phyloP scores from a whole-genome alignment of 306 rosid species.

The Citrullus colocynthis region DNA sequence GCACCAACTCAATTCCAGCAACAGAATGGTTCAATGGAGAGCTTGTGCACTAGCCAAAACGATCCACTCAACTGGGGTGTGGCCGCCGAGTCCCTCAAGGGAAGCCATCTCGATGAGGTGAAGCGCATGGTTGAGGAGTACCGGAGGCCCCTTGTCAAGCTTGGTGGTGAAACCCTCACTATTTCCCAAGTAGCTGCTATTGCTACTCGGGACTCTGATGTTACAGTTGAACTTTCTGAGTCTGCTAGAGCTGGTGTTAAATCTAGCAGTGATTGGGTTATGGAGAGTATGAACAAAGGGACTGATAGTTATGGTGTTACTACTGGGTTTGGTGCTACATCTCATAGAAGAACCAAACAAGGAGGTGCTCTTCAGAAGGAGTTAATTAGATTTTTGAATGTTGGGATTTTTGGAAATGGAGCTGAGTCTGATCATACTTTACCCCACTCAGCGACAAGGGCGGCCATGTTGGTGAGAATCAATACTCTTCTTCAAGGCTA shows the following conservation, averaged over 20 bases:
- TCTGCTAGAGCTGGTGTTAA: not conserved
- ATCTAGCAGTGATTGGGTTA: constrained; percentile 75
- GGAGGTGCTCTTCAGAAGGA: constrained; percentile 67
- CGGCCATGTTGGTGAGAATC: constrained; percentile 34
- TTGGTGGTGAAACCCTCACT: constrained; percentile 21
- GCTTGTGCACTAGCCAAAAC: not conserved
- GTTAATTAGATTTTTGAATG: not conserved
- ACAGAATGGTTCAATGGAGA: not conserved
- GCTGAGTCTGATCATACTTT: not conserved
- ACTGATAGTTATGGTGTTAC: constrained; percentile 80
- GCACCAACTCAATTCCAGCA: not conserved
- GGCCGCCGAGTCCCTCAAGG: not conserved
- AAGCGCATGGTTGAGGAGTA: not conserved
- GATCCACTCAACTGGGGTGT: not conserved
- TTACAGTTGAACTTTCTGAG: not conserved
- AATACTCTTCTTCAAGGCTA: constrained; percentile 36
- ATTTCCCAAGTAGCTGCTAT: not conserved
- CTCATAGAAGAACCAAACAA: not conserved
- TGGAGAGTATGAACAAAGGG: constrained; percentile 62
- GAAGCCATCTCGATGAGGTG: constrained; percentile 2
- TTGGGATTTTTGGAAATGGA: not conserved
- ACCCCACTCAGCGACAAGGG: not conserved
- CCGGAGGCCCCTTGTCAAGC: constrained; percentile 17
- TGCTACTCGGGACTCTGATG: not conserved
- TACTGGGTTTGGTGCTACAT: constrained; percentile 29